Base-by-base conservation (phyloP, 768 basidiomycete genomes). In the Naganishia randhawae region DNA sequence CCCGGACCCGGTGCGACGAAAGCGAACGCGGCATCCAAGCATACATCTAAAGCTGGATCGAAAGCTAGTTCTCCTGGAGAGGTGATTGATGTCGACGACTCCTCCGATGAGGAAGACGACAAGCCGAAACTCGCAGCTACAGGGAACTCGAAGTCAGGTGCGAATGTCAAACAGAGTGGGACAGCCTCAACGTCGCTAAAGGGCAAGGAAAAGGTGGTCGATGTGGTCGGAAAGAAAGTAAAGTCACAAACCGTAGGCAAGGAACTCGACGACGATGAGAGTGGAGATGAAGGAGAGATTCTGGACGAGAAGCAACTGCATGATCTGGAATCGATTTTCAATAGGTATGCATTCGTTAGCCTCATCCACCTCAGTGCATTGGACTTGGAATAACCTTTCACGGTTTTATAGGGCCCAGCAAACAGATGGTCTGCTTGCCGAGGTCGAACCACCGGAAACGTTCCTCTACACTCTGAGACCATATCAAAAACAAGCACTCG, bases 401-500 rank as follows among this genome's bases (percentile, higher is more conserved):
- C 33, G 29, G 10, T 50, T 11, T 48, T 48, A 3, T n/a, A 95
- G 93, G 75, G 94, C 94, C 1, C 92, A 93, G 76, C 84, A 84
- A 73, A 85, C 91, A 69, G 94, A 96, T 63, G 84, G 81, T 29
- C 81, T 81, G 16, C 85, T 98, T 83, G 84, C 83, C 22, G 89
- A 88, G 77, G 92, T 91, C 87, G 87, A 93, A 35, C 90, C 93
- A 7, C 82, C 87, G 0, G 82, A 85, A 1, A 85, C 89, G 0
- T 97, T 97, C 77, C 83, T 85, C 0, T 80, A 94, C 39, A 86
- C 83, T 2, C 80, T 95, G 31, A 85, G 91, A 52, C 87, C 86
- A 41, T 97, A 98, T 80, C 95, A 97, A 76, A 95, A 92, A 75
- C 95, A 98, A 79, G 95, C 93, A 0, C 81, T 97, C 52, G 82